These are phyloP conservation scores for Schizophyllum amplum DNA, from an alignment of 1,284 basidiomycete genomes.

Conservation along the genomic window DNA sequence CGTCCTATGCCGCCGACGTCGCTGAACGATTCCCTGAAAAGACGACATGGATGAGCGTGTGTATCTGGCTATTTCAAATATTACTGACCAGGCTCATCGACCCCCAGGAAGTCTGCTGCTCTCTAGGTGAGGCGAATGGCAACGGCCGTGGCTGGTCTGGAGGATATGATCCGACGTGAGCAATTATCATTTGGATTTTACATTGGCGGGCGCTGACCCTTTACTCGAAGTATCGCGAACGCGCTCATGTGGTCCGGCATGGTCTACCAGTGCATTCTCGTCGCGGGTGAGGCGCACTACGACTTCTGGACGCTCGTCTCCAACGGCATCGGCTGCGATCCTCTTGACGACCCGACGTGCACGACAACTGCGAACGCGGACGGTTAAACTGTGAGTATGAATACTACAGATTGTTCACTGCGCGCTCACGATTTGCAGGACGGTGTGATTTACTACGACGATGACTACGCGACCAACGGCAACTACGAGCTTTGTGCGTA, in stretches of 20 bases:
- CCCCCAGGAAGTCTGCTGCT: slow-evolving; percentile 28
- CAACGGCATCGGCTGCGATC: slow-evolving; percentile 26
- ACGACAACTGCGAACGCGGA: slow-evolving; percentile 23
- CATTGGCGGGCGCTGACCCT: neutral
- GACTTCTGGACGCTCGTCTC: slow-evolving; percentile 35
- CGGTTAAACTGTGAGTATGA: slow-evolving; percentile 26
- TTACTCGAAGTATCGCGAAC: slow-evolving; percentile 28
- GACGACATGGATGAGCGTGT: slow-evolving; percentile 29
- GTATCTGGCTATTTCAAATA: no score
- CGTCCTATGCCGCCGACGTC: slow-evolving; percentile 19
- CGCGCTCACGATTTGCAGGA: slow-evolving; percentile 21
- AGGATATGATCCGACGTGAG: slow-evolving; percentile 30
- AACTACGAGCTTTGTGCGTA: slow-evolving; percentile 26
- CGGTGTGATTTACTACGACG: slow-evolving; percentile 29
- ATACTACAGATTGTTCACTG: neutral
- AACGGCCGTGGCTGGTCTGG: slow-evolving; percentile 23
- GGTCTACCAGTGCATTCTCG: slow-evolving; percentile 28
- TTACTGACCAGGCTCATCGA: no score
- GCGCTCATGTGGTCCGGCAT: slow-evolving; percentile 30
- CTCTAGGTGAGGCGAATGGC: slow-evolving; percentile 25
- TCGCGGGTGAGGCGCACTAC: slow-evolving; percentile 28
- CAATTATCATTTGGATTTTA: neutral
- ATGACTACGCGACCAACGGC: slow-evolving; percentile 22
- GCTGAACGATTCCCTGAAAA: slow-evolving; percentile 20
- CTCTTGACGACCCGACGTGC: slow-evolving; percentile 21